Evolutionary conservation across 2,329 filamentous ascomycete species (phyloP), one percentile per base, ranked within the genome.

Genomic region (Colletotrichum sp.): DNA sequence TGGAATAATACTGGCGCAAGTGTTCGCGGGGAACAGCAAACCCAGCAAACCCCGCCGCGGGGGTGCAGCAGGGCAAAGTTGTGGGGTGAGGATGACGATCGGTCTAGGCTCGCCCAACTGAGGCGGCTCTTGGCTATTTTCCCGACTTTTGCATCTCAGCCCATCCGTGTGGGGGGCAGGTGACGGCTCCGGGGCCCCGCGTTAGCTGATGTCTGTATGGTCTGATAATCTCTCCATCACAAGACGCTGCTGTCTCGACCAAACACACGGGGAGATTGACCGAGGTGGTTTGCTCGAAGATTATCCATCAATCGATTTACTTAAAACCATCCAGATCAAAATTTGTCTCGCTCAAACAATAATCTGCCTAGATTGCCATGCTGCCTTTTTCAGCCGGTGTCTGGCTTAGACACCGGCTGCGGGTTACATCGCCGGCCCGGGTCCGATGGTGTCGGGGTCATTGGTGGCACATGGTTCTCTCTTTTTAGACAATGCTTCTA

Each of bases 71-170:
- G 43, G 6, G 43, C 2, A 13, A 52, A 52, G 43, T 52, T 64
- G 68, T 75, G 70, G 70, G 59, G 57, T 69, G 70, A 73, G 59
- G 26, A 75, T 60, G 64, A 75, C 26, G 59, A 60, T 48, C 72
- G 57, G 43, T 68, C 59, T 36, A 36, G 63, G 69, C 73, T 26
- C 21, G 26, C 32, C 63, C 18, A 48, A 12, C 26, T 30, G n/a
- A 24, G n/a, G 34, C 52, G 28, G 36, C 14, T 65, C 34, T 60
- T 65, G 59, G 67, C 48, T 52, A 16, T 9, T 64, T 28, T 48
- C 24, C 21, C n/a, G 26, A 21, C 8, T 14, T 16, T 70, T n/a
- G 16, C 68, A 14, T 63, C 57, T 63, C 57, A 34, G 68, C 68
- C 28, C 68, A 70, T 60, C 18, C 26, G 32, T n/a, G 67, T 26